Evolutionary conservation across 371 early-diverging fungal species (phyloP), one percentile per base, ranked within the genome.

Genomic region (Phascolomyces articulosus): DNA sequence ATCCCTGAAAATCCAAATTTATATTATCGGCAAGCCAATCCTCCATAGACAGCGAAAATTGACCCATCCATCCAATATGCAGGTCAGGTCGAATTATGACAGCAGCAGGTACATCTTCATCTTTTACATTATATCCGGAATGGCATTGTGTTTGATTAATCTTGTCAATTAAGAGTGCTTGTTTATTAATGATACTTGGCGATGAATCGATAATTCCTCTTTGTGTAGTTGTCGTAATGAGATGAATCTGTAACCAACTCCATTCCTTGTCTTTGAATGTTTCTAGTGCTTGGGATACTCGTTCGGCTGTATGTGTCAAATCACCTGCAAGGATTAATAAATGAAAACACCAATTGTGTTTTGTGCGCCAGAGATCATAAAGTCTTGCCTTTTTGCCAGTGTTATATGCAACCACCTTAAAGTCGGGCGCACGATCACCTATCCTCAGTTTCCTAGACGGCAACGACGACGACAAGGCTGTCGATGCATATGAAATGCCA

Each of bases 61-160:
- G 21, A 27, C 60, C 54, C 8, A 61, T 61, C 53, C 53, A 53
- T 21, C 72, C 75, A 56, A 78, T 71, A 54, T 78, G 72, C 2
- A 75, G 71, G 57, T 78, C 78, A 11, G 75, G 78, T 57, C 78
- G 66, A 15, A 78, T 59, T 18, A 78, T 21, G 0, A 65, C 69
- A 2, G 54, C 62, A 8, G 29, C 62, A 23, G 60, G 60, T 18
- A 20, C 53, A 20, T 40, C 20, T n/a, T 62, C 49, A n/a, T 68
- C 62, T 2, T 66, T n/a, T 20, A 40, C 54, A 11, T 64, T 53
- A 55, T 73, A 79, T 3, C 68, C 67, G 56, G 67, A 62, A 57
- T 79, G 79, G 23, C 79, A 79, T 48, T 79, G 79, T n/a, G 77
- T 69, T 41, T 69, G 71, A 40, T 79, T 79, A n/a, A 79, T 48